A percentile compares a stretch with the other conserved stretches of the same genome.
These are phyloP conservation scores for Flaveria robusta DNA, from an alignment of 129 eudicot genomes.

Conservation along the genomic window DNA sequence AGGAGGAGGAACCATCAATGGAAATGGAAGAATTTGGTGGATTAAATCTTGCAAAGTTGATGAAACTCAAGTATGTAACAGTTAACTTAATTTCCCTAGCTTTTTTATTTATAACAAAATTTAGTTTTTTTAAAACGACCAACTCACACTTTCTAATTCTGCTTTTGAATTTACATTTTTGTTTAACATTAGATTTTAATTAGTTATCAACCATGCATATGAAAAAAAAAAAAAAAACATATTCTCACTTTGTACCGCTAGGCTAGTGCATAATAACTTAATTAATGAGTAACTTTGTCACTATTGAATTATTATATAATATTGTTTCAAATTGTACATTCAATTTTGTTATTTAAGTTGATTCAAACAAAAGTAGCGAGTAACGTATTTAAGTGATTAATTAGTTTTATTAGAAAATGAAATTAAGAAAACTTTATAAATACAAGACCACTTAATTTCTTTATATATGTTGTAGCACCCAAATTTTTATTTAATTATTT, in stretches of 20 bases:
- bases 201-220: too few species aligned
- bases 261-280: background rate
- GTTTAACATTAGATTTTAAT: too few species aligned
- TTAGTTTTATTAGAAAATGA: background rate
- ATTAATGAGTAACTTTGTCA: background rate
- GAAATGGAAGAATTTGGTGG: conserved; percentile 93
- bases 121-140: too few species aligned
- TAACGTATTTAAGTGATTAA: background rate
- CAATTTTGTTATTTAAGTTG: background rate
- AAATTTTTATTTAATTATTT: too few species aligned
- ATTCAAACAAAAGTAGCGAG: background rate
- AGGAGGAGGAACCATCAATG: conserved; percentile 90
- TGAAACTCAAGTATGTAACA: conserved; percentile 46
- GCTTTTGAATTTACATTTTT: too few species aligned
- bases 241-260: too few species aligned
- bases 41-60: conserved; percentile 78
- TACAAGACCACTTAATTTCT: background rate
- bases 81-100: background rate
- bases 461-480: background rate
- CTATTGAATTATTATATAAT: background rate
- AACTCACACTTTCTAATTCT: too few species aligned
- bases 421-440: background rate
- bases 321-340: background rate
- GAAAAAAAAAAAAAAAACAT: too few species aligned
- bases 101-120: background rate